Evolutionary conservation across 2,329 filamentous ascomycete genomes (phyloP).

Genomic region (Neonectria punicea): DNA sequence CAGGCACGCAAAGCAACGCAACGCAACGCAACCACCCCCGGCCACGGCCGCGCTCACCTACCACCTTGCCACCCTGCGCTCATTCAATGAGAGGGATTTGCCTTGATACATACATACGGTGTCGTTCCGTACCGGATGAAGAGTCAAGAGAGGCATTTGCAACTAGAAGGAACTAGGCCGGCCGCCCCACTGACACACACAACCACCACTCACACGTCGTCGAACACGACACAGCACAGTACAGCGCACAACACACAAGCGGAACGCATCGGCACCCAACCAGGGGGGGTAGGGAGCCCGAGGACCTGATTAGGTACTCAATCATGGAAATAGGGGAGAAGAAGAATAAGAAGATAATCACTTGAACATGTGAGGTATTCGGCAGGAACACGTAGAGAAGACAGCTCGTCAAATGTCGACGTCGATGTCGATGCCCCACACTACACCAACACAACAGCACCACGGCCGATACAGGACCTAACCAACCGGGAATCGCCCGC

Average conservation of each 20-base stretch:
- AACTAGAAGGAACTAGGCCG: not conserved
- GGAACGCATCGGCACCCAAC: constrained; percentile 26
- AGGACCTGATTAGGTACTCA: not conserved
- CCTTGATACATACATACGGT: constrained; percentile 1
- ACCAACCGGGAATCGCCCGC: not conserved
- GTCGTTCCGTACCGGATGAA: not conserved
- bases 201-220: constrained; percentile 15
- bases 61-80: not conserved
- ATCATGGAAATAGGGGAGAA: not conserved
- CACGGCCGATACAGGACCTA: not conserved
- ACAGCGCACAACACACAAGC: constrained; percentile 15
- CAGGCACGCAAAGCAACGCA: constrained; percentile 8
- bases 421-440: no score
- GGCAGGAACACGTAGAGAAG: not conserved
- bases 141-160: constrained; percentile 1
- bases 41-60: not conserved
- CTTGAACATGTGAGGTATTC: not conserved
- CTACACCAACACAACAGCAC: not conserved
- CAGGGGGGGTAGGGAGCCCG: not conserved
- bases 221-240: constrained; percentile 18
- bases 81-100: not conserved
- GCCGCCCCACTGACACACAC: constrained; percentile 1
- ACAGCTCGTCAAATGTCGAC: no score
- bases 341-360: not conserved
- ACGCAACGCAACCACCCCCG: not conserved